Evolutionary conservation across 495 filamentous ascomycete species (phyloP), one percentile per base, ranked within the genome.

Genomic region (Darksidea phi): DNA sequence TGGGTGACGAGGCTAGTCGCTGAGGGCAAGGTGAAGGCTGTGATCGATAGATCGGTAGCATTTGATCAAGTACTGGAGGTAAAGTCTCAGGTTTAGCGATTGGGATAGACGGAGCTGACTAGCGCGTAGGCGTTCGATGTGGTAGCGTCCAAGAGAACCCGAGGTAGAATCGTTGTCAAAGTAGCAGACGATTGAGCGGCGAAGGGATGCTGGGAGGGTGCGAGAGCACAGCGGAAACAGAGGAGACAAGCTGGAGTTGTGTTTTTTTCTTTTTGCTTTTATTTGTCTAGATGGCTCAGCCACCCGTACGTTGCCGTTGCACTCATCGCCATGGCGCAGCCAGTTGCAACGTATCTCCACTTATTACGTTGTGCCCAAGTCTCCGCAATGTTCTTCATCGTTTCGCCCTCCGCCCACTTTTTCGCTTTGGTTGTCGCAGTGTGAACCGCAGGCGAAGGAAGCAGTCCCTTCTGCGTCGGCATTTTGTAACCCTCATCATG

Each of bases 401-500:
- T 52, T 47, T 59, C 61, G 46, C 36, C 36, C 49, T 67, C 67
- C 10, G 67, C 63, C 69, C 64, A 70, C 37, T 48, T 43, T 32
- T 61, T 57, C 18, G 60, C 51, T 28, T 61, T 54, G 24, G 36
- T 18, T 13, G 46, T 71, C 6, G 46, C 52, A 15, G 57, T 68
- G n/a, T 71, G 69, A 20, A 48, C 43, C 26, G 56, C 18, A 34
- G 61, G 57, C 1, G 56, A 63, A 26, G 69, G 69, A 17, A 59
- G 36, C 12, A 46, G 37, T 36, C 63, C 37, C 11, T 25, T 59
- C 28, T 64, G 63, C n/a, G 67, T 65, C 25, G 47, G 23, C 61
- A 72, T 58, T 5, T 43, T 24, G 56, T 68, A 68, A 0, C 65
- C 70, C 24, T 72, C 67, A 43, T 72, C 70, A 28, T 64, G 57